phyloP scores from a whole-genome alignment of 2,329 filamentous ascomycete genomes.

The Aspergillus alliaceus region DNA sequence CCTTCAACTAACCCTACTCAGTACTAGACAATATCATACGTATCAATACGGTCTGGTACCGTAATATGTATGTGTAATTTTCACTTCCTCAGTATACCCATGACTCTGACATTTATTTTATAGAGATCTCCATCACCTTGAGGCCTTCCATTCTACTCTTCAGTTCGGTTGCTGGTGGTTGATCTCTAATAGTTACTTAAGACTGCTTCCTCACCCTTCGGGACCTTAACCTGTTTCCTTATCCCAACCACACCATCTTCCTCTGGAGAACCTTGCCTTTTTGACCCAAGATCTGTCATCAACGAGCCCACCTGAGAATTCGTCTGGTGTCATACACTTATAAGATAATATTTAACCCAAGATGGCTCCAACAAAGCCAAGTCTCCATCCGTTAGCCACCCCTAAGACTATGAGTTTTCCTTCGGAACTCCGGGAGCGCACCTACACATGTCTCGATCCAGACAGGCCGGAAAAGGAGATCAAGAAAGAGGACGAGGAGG shows the following conservation, averaged over 20 bases:
- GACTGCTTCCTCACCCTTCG: neutral
- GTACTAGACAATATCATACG: neutral
- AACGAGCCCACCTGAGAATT: too few species aligned
- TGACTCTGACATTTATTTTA: neutral
- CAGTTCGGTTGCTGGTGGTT: neutral
- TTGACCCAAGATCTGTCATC: neutral
- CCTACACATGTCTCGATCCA: constrained; percentile 52
- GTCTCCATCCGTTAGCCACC: constrained; percentile 41
- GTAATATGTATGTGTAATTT: constrained; percentile 4
- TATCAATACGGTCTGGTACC: constrained; percentile 16
- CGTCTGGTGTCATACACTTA: neutral
- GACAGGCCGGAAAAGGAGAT: constrained; percentile 59
- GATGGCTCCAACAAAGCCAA: constrained; percentile 32
- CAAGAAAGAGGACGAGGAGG: constrained; percentile 51
- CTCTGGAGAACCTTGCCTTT: neutral
- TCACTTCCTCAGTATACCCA: neutral
- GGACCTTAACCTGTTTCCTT: neutral
- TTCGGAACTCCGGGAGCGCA: constrained; percentile 62
- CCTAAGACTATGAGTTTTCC: constrained; percentile 46
- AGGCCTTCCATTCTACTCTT: neutral
- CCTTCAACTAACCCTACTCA: neutral
- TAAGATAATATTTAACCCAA: neutral
- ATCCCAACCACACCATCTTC: neutral
- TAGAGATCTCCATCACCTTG: neutral
- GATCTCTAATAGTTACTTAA: neutral